Evolutionary conservation across 2,329 filamentous ascomycete species (phyloP).

Genomic region (Clonostachys rosea): DNA sequence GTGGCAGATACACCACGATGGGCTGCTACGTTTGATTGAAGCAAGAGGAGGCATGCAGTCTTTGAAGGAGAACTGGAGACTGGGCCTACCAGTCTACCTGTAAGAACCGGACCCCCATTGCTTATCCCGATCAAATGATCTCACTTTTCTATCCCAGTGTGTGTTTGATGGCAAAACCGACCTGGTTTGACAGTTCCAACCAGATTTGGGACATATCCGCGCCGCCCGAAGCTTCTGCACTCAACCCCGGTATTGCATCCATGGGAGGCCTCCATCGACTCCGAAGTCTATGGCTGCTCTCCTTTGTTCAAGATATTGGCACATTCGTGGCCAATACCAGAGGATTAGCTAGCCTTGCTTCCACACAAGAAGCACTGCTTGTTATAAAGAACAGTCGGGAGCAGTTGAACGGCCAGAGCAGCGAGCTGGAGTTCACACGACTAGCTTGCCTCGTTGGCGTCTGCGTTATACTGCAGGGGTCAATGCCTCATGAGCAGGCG

Average conservation of each 20-base stretch:
- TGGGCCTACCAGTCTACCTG: conserved; percentile 1
- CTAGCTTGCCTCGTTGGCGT: conserved; percentile 1
- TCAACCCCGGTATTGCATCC: background rate
- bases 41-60: conserved; percentile 2
- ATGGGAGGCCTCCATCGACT: background rate
- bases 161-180: conserved; percentile 1
- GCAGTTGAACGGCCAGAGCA: background rate
- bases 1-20: conserved; percentile 2
- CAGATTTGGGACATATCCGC: conserved; percentile 1
- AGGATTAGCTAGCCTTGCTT: background rate
- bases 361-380: background rate
- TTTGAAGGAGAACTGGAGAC: conserved; percentile 1
- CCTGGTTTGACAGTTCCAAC: conserved; percentile 2
- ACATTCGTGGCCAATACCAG: background rate
- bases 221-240: background rate
- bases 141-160: background rate
- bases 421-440: background rate
- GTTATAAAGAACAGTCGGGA: background rate
- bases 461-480: background rate
- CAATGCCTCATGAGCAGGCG: background rate
- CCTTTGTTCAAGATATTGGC: conserved; percentile 2
- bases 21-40: background rate
- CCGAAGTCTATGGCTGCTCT: conserved; percentile 3
- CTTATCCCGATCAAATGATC: background rate
- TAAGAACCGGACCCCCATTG: background rate